Conservation (phyloP, 805 yeast species). For the Wickerhamomyces mucosus region DNA sequence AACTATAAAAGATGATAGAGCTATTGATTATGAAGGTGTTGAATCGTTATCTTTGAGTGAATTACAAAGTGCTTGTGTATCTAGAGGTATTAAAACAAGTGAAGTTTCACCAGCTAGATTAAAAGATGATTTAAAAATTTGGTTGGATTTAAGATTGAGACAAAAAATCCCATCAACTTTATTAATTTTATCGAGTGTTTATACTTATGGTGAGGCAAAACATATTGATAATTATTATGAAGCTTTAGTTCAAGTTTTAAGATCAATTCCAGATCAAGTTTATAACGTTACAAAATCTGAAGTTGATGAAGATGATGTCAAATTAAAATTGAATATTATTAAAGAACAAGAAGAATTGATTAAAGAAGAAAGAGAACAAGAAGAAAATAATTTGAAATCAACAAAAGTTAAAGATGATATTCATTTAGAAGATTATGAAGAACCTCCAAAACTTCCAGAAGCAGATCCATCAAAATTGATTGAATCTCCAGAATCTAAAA, state of each 20-base stretch:
- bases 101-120: slow-evolving; percentile 75
- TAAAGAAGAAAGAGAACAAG: slow-evolving; percentile 78
- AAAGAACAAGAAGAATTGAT: slow-evolving; percentile 78
- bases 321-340: slow-evolving; percentile 61
- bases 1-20: slow-evolving; percentile 85
- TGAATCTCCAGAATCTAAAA: slow-evolving; percentile 8
- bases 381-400: slow-evolving; percentile 25
- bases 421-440: slow-evolving; percentile 28
- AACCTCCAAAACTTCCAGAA: slow-evolving; percentile 5
- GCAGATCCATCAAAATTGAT: slow-evolving; percentile 7
- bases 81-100: slow-evolving; percentile 81
- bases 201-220: slow-evolving; percentile 64
- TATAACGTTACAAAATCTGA: slow-evolving; percentile 92
- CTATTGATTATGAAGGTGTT: slow-evolving; percentile 91
- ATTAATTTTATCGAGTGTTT: slow-evolving; percentile 78
- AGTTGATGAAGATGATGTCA: slow-evolving; percentile 50
- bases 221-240: slow-evolving; percentile 57
- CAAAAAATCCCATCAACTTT: slow-evolving; percentile 90
- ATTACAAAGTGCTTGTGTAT: slow-evolving; percentile 81
- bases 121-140: slow-evolving; percentile 71
- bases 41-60: slow-evolving; percentile 71
- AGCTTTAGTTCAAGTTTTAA: slow-evolving; percentile 77
- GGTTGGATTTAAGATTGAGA: slow-evolving; percentile 85
- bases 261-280: slow-evolving; percentile 89
- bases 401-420: slow-evolving; percentile 27